These are phyloP conservation scores for Linderniella brevidens DNA, from an alignment of 257 asterid species.

Conservation along the genomic window DNA sequence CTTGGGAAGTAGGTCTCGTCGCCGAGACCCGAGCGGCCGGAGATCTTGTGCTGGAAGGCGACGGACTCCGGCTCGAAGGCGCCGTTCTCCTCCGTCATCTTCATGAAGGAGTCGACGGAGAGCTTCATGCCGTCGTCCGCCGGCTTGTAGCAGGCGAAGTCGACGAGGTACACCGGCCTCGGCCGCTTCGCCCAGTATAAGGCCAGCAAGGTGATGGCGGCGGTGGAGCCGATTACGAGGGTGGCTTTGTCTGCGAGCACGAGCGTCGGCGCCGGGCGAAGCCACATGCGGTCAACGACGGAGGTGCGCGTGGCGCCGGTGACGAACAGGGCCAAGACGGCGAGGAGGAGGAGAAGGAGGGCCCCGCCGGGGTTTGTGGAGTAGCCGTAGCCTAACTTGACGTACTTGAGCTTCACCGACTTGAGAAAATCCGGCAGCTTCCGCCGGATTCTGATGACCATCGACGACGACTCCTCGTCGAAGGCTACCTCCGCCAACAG, in stretches of 20 bases:
- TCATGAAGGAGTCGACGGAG: slow-evolving; percentile 22
- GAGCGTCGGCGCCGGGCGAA: slow-evolving; percentile 19
- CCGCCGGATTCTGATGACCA: slow-evolving; percentile 26
- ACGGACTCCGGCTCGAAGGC: slow-evolving; percentile 21
- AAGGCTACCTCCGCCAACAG: slow-evolving; percentile 31
- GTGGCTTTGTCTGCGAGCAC: slow-evolving; percentile 25
- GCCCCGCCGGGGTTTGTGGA: slow-evolving; percentile 38
- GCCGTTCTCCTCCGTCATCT: slow-evolving; percentile 21
- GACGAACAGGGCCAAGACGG: slow-evolving; percentile 19
- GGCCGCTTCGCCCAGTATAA: slow-evolving; percentile 43
- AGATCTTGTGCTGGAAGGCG: slow-evolving; percentile 25
- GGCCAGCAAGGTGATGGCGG: slow-evolving; percentile 21
- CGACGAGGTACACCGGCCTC: slow-evolving; percentile 23
- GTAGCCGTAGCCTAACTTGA: slow-evolving; percentile 56
- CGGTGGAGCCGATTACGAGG: slow-evolving; percentile 13
- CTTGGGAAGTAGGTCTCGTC: slow-evolving; percentile 32
- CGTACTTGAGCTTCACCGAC: slow-evolving; percentile 47
- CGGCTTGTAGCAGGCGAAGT: slow-evolving; percentile 46
- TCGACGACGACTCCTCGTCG: slow-evolving; percentile 28
- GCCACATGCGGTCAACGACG: slow-evolving; percentile 12
- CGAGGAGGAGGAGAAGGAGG: slow-evolving; percentile 15
- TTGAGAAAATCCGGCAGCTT: slow-evolving; percentile 34
- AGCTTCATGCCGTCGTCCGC: slow-evolving; percentile 21
- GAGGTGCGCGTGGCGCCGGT: too few species aligned
- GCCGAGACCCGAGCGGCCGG: slow-evolving; percentile 37